Evolutionary conservation across 345 rosid species (phyloP).

Genomic region (Eucalyptus viminalis): DNA sequence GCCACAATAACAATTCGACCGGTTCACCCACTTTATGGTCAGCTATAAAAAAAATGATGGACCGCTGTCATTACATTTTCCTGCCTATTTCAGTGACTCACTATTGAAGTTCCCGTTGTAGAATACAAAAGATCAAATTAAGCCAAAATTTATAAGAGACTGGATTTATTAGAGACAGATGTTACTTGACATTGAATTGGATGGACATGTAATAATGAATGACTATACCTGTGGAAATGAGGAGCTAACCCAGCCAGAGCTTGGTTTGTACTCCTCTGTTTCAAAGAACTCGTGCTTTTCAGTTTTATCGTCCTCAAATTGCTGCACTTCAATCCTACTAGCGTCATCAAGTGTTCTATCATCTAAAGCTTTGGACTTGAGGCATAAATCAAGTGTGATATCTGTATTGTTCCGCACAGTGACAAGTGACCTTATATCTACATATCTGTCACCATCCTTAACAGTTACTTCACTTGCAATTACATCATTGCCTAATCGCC

Average conservation of each 20-base stretch:
- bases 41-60: not conserved
- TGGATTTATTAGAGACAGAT: not conserved
- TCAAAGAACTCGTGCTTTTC: constrained; percentile 38
- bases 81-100: not conserved
- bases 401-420: constrained; percentile 63
- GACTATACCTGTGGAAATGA: not conserved
- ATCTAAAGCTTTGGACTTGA: constrained; percentile 31
- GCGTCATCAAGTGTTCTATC: constrained; percentile 7
- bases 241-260: constrained; percentile 37
- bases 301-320: constrained; percentile 4
- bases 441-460: constrained; percentile 71
- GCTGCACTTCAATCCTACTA: constrained; percentile 8
- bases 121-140: not conserved
- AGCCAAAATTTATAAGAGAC: not conserved
- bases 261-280: constrained; percentile 28
- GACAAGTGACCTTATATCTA: constrained; percentile 81
- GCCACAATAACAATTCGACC: not conserved
- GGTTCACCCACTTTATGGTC: not conserved
- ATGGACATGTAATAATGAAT: not conserved
- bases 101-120: not conserved
- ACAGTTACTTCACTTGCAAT: constrained; percentile 92
- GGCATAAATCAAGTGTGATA: constrained; percentile 55
- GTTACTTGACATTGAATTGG: not conserved
- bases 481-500: constrained; percentile 86
- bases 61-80: not conserved